phyloP scores from a whole-genome alignment of 2,329 filamentous ascomycete genomes.

The Verticillium klebahnii region DNA sequence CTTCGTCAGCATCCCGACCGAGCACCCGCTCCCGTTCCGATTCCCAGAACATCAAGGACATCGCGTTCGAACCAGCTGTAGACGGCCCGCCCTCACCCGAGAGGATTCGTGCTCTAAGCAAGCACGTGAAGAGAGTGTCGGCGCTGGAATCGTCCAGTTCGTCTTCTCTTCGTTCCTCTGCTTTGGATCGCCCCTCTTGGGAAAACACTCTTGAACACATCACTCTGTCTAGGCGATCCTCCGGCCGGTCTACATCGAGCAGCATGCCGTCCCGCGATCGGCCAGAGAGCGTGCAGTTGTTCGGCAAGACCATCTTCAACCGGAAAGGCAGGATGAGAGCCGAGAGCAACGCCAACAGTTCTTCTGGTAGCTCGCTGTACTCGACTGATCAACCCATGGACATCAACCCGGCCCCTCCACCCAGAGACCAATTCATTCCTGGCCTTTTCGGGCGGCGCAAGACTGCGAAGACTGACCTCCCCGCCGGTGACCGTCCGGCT shows the following conservation, averaged over 20 bases:
- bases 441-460: conserved; percentile 49
- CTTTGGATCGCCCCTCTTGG: conserved; percentile 43
- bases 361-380: conserved; percentile 43
- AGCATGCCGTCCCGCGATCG: conserved; percentile 49
- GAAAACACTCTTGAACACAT: conserved; percentile 44
- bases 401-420: conserved; percentile 14
- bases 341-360: conserved; percentile 44
- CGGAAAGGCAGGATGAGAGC: conserved; percentile 47
- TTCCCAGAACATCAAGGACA: conserved; percentile 7
- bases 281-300: conserved; percentile 54
- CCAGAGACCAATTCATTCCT: conserved; percentile 42
- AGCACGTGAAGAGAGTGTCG: conserved; percentile 53
- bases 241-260: conserved; percentile 49
- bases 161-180: conserved; percentile 41
- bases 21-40: conserved; percentile 5
- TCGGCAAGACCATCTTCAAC: conserved; percentile 56
- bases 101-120: conserved; percentile 52
- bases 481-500: conserved; percentile 6
- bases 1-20: conserved; percentile 5
- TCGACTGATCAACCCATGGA: conserved; percentile 37
- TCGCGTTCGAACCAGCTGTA: conserved; percentile 51
- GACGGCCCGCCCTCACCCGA: conserved; percentile 59
- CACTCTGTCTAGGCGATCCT: conserved; percentile 51
- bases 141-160: conserved; percentile 49
- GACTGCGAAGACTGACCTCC: conserved; percentile 13